Percentiles rank a stretch among this genome's conserved stretches.
Evolutionary conservation across 1,139 yeast genomes (phyloP).

Genomic region (Magnusiomyces paraingens): DNA sequence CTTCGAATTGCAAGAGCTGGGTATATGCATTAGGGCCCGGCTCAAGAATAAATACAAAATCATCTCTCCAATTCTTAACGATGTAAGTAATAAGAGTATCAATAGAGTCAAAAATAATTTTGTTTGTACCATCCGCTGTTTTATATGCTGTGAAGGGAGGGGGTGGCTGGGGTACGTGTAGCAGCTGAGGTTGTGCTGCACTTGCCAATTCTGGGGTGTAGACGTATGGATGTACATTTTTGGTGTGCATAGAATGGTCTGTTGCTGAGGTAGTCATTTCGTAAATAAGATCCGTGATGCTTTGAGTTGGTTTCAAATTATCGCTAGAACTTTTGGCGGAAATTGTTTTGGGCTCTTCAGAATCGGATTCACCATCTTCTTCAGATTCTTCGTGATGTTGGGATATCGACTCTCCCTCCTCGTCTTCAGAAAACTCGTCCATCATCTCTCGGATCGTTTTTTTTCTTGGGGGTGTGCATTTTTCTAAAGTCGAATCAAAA

Average conservation of each 20-base stretch:
- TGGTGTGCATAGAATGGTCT: neutral
- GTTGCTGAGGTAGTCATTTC: neutral
- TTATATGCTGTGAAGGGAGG: too few relatives aligned
- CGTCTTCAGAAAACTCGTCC: conserved; percentile 2
- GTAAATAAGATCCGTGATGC: neutral
- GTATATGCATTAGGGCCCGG: conserved; percentile 33
- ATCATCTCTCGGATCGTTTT: conserved; percentile 1
- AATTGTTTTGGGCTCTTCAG: neutral
- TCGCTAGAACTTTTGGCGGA: neutral
- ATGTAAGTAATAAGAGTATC: conserved; percentile 52
- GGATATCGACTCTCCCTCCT: neutral
- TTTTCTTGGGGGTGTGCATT: neutral
- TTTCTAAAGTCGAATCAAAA: neutral
- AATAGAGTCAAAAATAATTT: conserved; percentile 32
- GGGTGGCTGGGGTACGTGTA: neutral
- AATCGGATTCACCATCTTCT: neutral
- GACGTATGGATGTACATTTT: neutral
- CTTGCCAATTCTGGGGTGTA: neutral
- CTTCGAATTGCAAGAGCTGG: conserved; percentile 46
- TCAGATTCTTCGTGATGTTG: neutral
- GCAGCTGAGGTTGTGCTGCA: neutral
- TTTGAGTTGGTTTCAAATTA: neutral
- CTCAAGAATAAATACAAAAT: conserved; percentile 52
- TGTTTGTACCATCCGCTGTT: too few relatives aligned
- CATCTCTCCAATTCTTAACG: conserved; percentile 61